These are phyloP conservation scores for Prunus davidiana DNA, from an alignment of 306 rosid genomes.

Conservation along the genomic window DNA sequence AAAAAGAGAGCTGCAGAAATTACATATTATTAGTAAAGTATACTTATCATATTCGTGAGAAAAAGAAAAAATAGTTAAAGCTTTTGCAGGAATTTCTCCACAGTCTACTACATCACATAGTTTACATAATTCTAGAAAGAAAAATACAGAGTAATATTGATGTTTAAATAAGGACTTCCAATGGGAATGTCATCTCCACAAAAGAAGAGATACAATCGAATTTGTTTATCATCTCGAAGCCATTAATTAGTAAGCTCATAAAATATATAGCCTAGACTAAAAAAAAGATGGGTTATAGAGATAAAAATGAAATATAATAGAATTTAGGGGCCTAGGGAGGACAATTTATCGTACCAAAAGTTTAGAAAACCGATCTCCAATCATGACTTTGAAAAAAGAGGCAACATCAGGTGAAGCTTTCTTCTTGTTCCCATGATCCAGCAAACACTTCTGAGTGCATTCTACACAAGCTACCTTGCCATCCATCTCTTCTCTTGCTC, in stretches of 20 bases:
- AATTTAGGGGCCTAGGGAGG: background rate
- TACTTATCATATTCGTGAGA: conserved; percentile 2
- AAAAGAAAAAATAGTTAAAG: conserved; percentile 1
- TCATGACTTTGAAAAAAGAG: conserved; percentile 66
- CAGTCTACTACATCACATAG: background rate
- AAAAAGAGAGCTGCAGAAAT: background rate
- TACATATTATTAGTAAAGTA: background rate
- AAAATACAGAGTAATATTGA: background rate
- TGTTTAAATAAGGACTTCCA: background rate
- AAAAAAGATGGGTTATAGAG: background rate
- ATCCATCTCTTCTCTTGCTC: conserved; percentile 30
- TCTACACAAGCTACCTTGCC: conserved; percentile 30
- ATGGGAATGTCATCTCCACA: background rate
- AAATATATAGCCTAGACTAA: background rate
- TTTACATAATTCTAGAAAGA: background rate
- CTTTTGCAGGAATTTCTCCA: background rate
- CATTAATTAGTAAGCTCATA: background rate
- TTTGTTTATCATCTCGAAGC: background rate
- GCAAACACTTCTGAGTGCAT: conserved; percentile 39
- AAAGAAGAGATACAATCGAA: background rate
- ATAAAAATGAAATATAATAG: conserved; percentile 2
- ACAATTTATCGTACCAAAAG: conserved; percentile 38
- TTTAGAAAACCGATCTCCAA: conserved; percentile 28
- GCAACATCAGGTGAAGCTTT: conserved; percentile 8
- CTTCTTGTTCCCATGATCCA: conserved; percentile 35